Base-by-base conservation (phyloP, 257 asterid species). In the Ocimum tenuiflorum region DNA sequence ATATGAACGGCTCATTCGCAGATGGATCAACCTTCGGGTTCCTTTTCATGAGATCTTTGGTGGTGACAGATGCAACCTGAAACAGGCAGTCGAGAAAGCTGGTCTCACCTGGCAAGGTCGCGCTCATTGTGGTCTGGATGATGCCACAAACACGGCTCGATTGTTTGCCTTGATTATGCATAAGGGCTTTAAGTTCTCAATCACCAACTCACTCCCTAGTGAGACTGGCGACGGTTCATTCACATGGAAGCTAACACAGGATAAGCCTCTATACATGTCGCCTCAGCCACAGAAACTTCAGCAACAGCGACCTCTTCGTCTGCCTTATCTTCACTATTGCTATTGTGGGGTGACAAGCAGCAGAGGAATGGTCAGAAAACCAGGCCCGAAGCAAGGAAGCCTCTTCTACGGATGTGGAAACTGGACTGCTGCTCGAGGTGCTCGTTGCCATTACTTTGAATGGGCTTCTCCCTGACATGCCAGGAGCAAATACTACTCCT, bases 101-200 rank as follows among this genome's bases (percentile, higher is more conserved):
- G 96, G 98, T 61, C 79, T 91, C 41, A 60, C 77, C 22, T 91
- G 98, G 98, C 89, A 82, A 80, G 98, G 96, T 4, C 96, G 95
- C 36, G 82, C 97, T 23, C 97, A 91, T 66, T 91, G 95, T 70
- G 97, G 97, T 50, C 78, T 88, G 36, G 97, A 91, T 76, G 96
- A 91, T 69, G 97, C 97, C 31, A 91, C 77, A 58, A 91, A 91
- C 82, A 88, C 98, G 1, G 98, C 98, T 52, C 86, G 85, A 42
- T 64, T 91, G 22, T 91, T 91, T 53, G 67, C 88, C 23, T 47
- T 73, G 52, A 82, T 91, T 29, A 86, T 91, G 91, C 82, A 67
- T 48, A 80, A 31, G 74, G 95, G 97, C 36, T 78, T 80, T 46
- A 88, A 84, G 51, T 79, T 91, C 85, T 80, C 91, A 9, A 79